Conservation (phyloP, 2,329 filamentous ascomycete genomes). For the Chaetomiaceae sp. region DNA sequence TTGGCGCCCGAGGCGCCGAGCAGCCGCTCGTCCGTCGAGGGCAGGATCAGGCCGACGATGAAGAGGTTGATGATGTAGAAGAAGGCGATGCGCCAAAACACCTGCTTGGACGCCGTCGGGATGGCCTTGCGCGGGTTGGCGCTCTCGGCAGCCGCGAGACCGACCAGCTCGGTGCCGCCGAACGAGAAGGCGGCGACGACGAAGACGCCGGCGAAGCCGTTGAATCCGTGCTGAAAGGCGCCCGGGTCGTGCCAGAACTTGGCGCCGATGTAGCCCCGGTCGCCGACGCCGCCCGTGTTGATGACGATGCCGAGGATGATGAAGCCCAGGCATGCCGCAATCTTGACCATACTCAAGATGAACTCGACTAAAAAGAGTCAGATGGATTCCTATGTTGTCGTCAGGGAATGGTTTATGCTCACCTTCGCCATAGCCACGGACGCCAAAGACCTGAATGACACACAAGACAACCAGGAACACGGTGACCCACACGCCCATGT, state of each 20-base stretch:
- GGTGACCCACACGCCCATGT: slow-evolving; percentile 52
- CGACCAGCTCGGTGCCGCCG: slow-evolving; percentile 52
- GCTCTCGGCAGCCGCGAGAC: slow-evolving; percentile 55
- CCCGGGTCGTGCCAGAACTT: slow-evolving; percentile 65
- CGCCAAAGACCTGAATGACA: slow-evolving; percentile 52
- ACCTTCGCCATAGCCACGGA: slow-evolving; percentile 55
- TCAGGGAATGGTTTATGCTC: slow-evolving; percentile 36
- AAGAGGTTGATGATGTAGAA: slow-evolving; percentile 48
- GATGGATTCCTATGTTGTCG: background rate
- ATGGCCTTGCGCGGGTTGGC: slow-evolving; percentile 54
- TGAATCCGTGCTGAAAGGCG: slow-evolving; percentile 45
- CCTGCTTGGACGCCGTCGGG: slow-evolving; percentile 65
- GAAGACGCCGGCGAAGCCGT: slow-evolving; percentile 20
- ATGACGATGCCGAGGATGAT: slow-evolving; percentile 72
- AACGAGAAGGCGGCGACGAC: slow-evolving; percentile 56
- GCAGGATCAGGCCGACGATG: slow-evolving; percentile 42
- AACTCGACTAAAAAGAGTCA: slow-evolving; percentile 54
- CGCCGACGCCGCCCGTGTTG: slow-evolving; percentile 62
- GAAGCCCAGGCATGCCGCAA: slow-evolving; percentile 69
- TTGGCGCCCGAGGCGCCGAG: slow-evolving; percentile 6
- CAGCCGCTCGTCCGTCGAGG: slow-evolving; percentile 6
- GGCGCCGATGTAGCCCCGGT: slow-evolving; percentile 69
- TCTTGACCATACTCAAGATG: slow-evolving; percentile 72
- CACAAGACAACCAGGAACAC: slow-evolving; percentile 49
- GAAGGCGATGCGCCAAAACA: slow-evolving; percentile 22